Percentiles rank a stretch among this genome's conserved stretches.
phyloP scores from a whole-genome alignment of 257 asterid species.

The Scutellaria baicalensis region DNA sequence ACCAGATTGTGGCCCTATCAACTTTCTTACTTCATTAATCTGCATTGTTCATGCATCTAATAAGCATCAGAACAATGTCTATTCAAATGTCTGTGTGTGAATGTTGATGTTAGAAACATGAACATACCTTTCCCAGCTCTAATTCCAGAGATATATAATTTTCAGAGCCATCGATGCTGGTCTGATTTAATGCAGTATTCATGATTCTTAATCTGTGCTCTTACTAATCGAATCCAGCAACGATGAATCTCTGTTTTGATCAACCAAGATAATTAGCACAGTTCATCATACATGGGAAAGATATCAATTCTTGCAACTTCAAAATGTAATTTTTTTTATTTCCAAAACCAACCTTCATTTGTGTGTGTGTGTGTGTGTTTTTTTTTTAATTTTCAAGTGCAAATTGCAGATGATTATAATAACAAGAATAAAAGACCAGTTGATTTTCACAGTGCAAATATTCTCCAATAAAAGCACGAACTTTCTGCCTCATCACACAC shows the following conservation, averaged over 20 bases:
- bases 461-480: background rate
- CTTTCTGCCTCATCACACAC: background rate
- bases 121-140: conserved; percentile 55
- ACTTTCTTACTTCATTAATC: conserved; percentile 69
- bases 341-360: no score
- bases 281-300: background rate
- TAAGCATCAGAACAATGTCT: background rate
- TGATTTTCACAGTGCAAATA: background rate
- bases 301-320: background rate
- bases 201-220: conserved; percentile 24
- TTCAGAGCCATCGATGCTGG: conserved; percentile 46
- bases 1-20: conserved; percentile 67
- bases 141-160: conserved; percentile 32
- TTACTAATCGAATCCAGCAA: background rate
- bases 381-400: background rate
- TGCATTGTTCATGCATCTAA: conserved; percentile 24
- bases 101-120: background rate
- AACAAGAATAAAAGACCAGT: no score
- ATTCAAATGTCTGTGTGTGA: background rate
- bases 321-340: no score
- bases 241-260: background rate
- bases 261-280: background rate
- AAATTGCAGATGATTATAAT: background rate
- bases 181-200: no score
- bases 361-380: no score